Base-by-base conservation (phyloP, 768 basidiomycete genomes). In the Trametes meyenii region DNA sequence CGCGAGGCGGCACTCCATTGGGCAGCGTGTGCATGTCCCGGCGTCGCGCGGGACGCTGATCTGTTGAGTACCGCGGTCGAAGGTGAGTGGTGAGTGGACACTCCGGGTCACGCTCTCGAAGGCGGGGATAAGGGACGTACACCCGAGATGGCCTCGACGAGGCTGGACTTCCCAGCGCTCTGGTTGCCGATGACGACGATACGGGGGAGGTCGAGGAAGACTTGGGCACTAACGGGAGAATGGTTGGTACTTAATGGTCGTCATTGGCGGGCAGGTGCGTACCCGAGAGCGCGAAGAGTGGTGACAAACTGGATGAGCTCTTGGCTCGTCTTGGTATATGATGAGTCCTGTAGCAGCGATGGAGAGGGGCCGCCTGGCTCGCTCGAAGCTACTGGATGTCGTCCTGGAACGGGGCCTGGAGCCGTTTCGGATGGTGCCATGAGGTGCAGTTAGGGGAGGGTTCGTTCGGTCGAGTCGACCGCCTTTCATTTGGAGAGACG, bases 111-210 rank as follows among this genome's bases (percentile, higher is more conserved):
- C 33, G 21, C 42, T 38, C 11, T n/a, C n/a, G n/a, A 17, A 40
- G 5, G 12, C 19, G 29, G 2, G 44, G 26, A 23, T 26, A n/a
- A 51, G 71, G n/a, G 36, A 51, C 50, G 23, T 60, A 81, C 79
- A 14, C 79, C 79, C 12, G 78, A 78, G 21, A 84, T 81, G 1
- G 83, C 79, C 63, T 83, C 82, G 1, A 83, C 80, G 10, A 83
- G 72, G 45, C 75, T 77, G 1, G 78, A 79, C 65, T 80, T 80
- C 3, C 77, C 84, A 7, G 81, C 80, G 50, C 77, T 79, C 67
- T 84, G 84, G 45, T 81, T 82, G 14, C 83, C 83, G 40, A 83
- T 81, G 43, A 83, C 80, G 19, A 77, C 78, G 45, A 84, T 79
- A 8, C 80, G 71, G 8, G 83, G 81, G 5, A 84, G 69, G 57